phyloP scores from a whole-genome alignment of 1,284 basidiomycete species.

The Tilletia indica region DNA sequence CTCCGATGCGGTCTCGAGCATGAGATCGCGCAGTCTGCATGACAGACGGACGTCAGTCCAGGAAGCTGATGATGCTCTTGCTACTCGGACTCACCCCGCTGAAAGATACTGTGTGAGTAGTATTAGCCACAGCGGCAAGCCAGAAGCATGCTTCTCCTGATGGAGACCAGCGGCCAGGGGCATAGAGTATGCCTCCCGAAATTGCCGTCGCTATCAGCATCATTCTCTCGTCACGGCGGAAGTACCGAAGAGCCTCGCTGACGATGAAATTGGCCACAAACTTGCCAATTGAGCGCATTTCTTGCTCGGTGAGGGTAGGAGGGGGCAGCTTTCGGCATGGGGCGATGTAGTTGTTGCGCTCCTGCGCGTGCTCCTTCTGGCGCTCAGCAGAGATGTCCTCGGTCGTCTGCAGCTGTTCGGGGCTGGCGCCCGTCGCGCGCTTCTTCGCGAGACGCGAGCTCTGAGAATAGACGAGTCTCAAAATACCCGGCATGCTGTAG shows the following conservation, averaged over 20 bases:
- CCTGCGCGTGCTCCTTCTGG: background rate
- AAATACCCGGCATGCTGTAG: background rate
- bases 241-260: background rate
- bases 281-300: background rate
- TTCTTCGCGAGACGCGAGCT: constrained; percentile 5
- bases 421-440: background rate
- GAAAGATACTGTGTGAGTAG: background rate
- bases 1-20: background rate
- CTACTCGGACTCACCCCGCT: background rate
- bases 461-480: background rate
- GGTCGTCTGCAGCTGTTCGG: background rate
- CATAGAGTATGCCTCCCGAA: background rate
- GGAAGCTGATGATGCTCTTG: too few relatives aligned
- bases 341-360: background rate
- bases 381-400: background rate
- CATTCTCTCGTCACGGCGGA: background rate
- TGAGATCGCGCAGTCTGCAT: background rate
- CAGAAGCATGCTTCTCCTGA: background rate
- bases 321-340: background rate
- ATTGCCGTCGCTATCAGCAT: background rate
- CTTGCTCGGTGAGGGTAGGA: background rate
- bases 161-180: background rate
- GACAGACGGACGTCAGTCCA: background rate
- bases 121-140: background rate
- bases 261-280: background rate